A percentile compares a stretch with the other conserved stretches of the same genome.
These are phyloP conservation scores for Fusarium proliferatum DNA, from an alignment of 2,329 filamentous ascomycete genomes.

Conservation along the genomic window DNA sequence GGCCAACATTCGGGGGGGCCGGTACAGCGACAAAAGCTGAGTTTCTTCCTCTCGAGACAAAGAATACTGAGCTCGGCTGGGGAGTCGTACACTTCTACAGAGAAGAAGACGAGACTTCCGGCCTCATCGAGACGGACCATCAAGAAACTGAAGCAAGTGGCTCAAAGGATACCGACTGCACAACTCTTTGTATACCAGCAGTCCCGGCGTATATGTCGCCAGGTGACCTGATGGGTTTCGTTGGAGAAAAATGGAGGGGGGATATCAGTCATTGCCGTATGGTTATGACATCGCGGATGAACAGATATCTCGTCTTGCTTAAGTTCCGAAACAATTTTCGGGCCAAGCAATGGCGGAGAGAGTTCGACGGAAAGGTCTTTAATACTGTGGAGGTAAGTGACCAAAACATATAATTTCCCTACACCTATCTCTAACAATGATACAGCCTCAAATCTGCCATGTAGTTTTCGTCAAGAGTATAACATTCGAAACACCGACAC, in stretches of 20 bases:
- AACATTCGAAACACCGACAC: constrained; percentile 76
- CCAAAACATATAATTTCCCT: neutral
- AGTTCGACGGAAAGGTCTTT: constrained; percentile 94
- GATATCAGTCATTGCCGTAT: constrained; percentile 94
- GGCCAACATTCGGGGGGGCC: constrained; percentile 65
- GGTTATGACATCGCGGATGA: constrained; percentile 88
- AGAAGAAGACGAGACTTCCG: constrained; percentile 79
- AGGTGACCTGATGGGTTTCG: constrained; percentile 89
- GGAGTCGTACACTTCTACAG: constrained; percentile 95
- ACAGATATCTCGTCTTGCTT: constrained; percentile 94
- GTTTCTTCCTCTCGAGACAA: constrained; percentile 77
- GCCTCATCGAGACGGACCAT: constrained; percentile 53
- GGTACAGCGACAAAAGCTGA: constrained; percentile 85
- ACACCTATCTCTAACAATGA: constrained; percentile 26
- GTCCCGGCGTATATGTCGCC: constrained; percentile 95
- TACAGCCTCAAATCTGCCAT: constrained; percentile 88
- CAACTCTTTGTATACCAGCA: constrained; percentile 90
- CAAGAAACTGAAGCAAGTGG: constrained; percentile 45
- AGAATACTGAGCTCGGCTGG: constrained; percentile 84
- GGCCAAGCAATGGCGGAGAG: constrained; percentile 82
- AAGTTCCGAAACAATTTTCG: constrained; percentile 84
- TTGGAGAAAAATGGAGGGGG: constrained; percentile 87
- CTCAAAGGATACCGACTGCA: constrained; percentile 71
- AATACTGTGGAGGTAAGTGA: constrained; percentile 83
- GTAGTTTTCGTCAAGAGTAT: constrained; percentile 95